Conservation (phyloP, 1,284 basidiomycete genomes). For the Sutorius eximius region DNA sequence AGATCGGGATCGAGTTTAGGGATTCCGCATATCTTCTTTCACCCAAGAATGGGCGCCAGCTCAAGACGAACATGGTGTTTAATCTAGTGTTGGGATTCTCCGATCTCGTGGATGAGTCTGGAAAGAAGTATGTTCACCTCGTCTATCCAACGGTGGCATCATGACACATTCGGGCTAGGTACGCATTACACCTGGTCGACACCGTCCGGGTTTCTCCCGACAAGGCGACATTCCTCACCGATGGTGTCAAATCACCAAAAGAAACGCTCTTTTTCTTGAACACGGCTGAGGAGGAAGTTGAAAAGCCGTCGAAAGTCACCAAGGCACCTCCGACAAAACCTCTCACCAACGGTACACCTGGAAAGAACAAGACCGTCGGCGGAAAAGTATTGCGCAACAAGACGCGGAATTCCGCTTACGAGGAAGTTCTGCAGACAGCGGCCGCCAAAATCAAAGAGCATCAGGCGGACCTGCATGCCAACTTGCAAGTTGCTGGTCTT, state of each 20-base stretch:
- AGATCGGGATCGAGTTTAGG: constrained; percentile 95
- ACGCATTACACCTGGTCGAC: constrained; percentile 88
- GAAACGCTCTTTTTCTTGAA: constrained; percentile 89
- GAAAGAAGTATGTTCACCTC: constrained; percentile 60
- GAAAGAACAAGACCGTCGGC: constrained; percentile 72
- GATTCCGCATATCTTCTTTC: constrained; percentile 85
- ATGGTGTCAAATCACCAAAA: constrained; percentile 79
- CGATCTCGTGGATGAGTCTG: constrained; percentile 74
- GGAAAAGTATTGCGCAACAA: constrained; percentile 84
- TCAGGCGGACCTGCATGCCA: constrained; percentile 82
- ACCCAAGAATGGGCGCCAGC: constrained; percentile 71
- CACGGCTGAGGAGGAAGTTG: constrained; percentile 49
- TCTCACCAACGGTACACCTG: constrained; percentile 60
- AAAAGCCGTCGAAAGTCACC: constrained; percentile 53
- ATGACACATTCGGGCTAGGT: constrained; percentile 47
- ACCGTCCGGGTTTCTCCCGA: constrained; percentile 80
- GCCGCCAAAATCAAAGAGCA: constrained; percentile 81
- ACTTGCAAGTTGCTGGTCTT: constrained; percentile 81
- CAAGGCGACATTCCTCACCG: constrained; percentile 74
- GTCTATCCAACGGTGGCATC: constrained; percentile 1
- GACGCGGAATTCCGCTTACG: constrained; percentile 76
- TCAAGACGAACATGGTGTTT: constrained; percentile 85
- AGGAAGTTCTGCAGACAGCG: constrained; percentile 73
- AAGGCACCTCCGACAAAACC: constrained; percentile 59
- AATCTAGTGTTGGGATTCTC: constrained; percentile 85